phyloP scores from a whole-genome alignment of 192 early-diverging fungal genomes.

The Backusella psychrophila region DNA sequence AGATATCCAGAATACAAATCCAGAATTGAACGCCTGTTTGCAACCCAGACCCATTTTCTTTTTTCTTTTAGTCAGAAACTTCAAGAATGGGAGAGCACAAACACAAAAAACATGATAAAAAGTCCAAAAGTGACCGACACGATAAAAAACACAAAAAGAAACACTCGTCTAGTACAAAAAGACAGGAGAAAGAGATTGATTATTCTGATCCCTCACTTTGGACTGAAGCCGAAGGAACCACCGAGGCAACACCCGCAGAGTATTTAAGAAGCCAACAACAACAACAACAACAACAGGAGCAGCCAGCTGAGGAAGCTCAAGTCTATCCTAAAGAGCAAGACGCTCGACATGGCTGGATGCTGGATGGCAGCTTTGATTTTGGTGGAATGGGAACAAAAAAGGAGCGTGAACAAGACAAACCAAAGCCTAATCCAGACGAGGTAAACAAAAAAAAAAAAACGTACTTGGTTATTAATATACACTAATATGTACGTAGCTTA shows the following conservation, averaged over 20 bases:
- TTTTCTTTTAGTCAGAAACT: background rate
- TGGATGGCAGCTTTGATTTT: conserved; percentile 40
- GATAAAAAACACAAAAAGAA: conserved; percentile 31
- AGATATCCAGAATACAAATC: too few relatives aligned
- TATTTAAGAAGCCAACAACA: background rate
- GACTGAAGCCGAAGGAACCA: background rate
- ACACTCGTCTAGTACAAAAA: background rate
- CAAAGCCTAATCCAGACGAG: conserved; percentile 41
- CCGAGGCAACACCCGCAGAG: conserved; percentile 8
- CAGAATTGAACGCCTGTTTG: too few relatives aligned
- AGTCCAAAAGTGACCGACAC: background rate
- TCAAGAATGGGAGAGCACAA: conserved; percentile 18
- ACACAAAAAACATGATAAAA: conserved; percentile 7
- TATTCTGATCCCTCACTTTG: conserved; percentile 34
- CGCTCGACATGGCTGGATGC: conserved; percentile 32
- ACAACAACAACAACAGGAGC: background rate
- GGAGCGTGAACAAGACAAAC: conserved; percentile 39
- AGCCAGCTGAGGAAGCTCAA: background rate
- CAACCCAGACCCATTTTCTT: background rate
- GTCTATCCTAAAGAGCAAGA: conserved; percentile 3
- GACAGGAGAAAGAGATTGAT: conserved; percentile 23
- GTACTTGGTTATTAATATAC: background rate
- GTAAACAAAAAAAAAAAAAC: conserved; percentile 12
- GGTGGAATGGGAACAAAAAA: conserved; percentile 36
- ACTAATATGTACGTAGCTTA: conserved; percentile 19